Evolutionary conservation across 2,329 filamentous ascomycete genomes (phyloP).

Genomic region (Aspergillus intermedius): DNA sequence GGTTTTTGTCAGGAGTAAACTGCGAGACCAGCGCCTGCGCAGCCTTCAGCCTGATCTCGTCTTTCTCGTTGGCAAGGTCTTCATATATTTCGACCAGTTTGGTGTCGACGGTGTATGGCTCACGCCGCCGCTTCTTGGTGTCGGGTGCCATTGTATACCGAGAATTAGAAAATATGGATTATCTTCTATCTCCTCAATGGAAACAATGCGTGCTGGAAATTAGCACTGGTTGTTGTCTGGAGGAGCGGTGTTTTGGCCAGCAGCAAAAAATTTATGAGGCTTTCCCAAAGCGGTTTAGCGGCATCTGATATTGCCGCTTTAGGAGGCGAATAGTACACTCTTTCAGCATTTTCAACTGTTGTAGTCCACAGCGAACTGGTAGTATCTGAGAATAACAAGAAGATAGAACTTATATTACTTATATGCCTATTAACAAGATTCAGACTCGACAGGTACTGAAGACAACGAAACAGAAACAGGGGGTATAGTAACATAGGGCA

Average conservation of each 20-base stretch:
- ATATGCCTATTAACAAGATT: no score
- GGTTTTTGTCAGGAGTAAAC: conserved; percentile 36
- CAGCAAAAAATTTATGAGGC: conserved; percentile 17
- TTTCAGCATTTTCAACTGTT: no score
- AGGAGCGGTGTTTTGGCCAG: not conserved
- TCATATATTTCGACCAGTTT: conserved; percentile 45
- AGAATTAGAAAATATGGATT: not conserved
- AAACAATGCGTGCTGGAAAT: not conserved
- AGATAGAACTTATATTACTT: no score
- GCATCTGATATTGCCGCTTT: conserved; percentile 5
- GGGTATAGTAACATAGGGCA: no score
- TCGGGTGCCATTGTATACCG: conserved; percentile 19
- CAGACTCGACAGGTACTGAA: no score
- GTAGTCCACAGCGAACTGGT: no score
- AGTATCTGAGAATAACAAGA: no score
- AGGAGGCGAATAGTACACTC: not conserved
- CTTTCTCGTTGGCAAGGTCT: conserved; percentile 42
- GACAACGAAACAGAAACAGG: no score
- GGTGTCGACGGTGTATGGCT: conserved; percentile 37
- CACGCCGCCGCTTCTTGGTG: conserved; percentile 36
- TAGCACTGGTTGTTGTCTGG: not conserved
- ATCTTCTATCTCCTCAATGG: not conserved
- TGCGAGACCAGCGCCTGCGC: conserved; percentile 39
- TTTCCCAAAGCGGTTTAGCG: conserved; percentile 16
- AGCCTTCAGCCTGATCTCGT: conserved; percentile 41